phyloP scores from a whole-genome alignment of 2,329 filamentous ascomycete species.

The Alternaria tenuissima region DNA sequence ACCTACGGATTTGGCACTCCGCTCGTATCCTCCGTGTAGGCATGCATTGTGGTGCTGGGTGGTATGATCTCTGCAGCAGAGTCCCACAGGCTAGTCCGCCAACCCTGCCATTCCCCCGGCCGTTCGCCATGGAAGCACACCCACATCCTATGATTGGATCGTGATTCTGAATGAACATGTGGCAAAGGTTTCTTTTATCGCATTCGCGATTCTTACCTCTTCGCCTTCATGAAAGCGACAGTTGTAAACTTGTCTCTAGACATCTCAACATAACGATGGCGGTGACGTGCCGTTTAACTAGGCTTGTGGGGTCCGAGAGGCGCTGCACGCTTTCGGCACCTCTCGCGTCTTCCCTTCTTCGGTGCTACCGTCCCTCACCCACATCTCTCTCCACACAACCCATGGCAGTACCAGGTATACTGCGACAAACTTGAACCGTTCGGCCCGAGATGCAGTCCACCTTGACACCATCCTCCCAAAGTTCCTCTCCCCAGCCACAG shows the following conservation, averaged over 20 bases:
- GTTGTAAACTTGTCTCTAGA: neutral
- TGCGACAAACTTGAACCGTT: constrained; percentile 14
- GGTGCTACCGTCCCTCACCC: constrained; percentile 9
- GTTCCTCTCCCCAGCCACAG: constrained; percentile 22
- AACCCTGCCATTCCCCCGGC: neutral
- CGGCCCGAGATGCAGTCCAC: constrained; percentile 23
- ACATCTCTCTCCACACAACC: constrained; percentile 9
- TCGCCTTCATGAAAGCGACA: neutral
- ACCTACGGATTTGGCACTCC: neutral
- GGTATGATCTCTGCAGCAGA: constrained; percentile 2
- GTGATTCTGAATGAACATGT: neutral
- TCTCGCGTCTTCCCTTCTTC: constrained; percentile 10
- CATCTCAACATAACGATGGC: neutral
- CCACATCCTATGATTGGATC: neutral
- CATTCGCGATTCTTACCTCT: neutral
- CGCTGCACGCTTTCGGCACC: constrained; percentile 7
- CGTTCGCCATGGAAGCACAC: neutral
- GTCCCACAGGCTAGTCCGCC: neutral
- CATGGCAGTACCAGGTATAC: constrained; percentile 10
- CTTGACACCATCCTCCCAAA: constrained; percentile 14
- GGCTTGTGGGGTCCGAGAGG: constrained; percentile 9
- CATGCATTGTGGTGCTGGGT: neutral
- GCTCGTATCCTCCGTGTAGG: neutral
- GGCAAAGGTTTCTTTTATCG: constrained; percentile 1
- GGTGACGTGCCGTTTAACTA: constrained; percentile 5